A percentile compares a stretch with the other conserved stretches of the same genome.
phyloP scores from a whole-genome alignment of 2,329 filamentous ascomycete genomes.

The Corniculantispora saksenae region DNA sequence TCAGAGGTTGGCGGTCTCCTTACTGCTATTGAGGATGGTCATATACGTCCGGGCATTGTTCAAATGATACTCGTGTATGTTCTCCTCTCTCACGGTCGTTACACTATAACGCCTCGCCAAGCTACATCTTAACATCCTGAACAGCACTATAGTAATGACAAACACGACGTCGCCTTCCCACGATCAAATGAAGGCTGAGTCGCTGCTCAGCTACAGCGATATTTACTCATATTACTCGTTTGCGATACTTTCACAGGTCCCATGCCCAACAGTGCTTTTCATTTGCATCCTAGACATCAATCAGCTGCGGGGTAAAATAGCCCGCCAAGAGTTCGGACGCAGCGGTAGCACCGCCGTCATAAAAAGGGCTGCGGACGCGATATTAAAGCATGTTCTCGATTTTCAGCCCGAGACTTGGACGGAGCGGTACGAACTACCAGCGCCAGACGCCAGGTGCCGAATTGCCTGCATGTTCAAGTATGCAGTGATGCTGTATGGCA shows the following conservation, averaged over 20 bases:
- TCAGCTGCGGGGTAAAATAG: not conserved
- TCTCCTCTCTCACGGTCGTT: not conserved
- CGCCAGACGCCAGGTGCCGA: not conserved
- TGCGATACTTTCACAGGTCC: not conserved
- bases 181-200: not conserved
- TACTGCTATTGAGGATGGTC: not conserved
- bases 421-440: not conserved
- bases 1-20: not conserved
- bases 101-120: not conserved
- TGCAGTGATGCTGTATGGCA: not conserved
- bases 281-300: conserved; percentile 4
- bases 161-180: not conserved
- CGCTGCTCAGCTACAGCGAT: not conserved
- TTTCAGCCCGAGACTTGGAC: not conserved
- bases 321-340: not conserved
- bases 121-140: too few relatives aligned
- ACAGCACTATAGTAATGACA: not conserved
- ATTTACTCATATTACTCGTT: not conserved
- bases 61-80: not conserved
- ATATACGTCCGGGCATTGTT: not conserved
- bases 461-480: not conserved
- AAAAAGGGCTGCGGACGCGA: not conserved
- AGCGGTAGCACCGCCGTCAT: too few relatives aligned
- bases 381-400: not conserved
- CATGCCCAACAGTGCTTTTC: conserved; percentile 5